phyloP scores from a whole-genome alignment of 2,329 filamentous ascomycete genomes.

The Exserohilum turcica region DNA sequence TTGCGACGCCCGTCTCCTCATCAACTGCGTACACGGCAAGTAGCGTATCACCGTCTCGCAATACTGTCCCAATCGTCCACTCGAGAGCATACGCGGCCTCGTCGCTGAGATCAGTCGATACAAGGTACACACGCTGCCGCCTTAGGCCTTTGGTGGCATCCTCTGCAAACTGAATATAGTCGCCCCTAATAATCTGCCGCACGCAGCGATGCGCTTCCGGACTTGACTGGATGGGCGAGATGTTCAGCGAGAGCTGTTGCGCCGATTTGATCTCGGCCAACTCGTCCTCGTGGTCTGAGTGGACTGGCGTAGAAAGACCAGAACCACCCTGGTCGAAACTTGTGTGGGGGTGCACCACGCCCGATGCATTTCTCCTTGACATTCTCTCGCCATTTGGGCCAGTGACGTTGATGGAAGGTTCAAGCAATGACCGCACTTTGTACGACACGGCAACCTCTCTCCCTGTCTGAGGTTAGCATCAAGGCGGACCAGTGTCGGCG shows the following conservation, averaged over 20 bases:
- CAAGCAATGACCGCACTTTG: constrained; percentile 66
- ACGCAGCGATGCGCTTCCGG: constrained; percentile 80
- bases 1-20: constrained; percentile 69
- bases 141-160: constrained; percentile 79
- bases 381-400: constrained; percentile 64
- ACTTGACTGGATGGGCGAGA: constrained; percentile 78
- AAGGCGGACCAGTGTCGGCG: not conserved
- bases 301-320: constrained; percentile 65
- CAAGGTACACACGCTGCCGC: constrained; percentile 84
- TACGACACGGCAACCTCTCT: constrained; percentile 59
- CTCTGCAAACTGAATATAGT: constrained; percentile 76
- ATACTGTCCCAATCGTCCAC: constrained; percentile 94
- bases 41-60: constrained; percentile 91
- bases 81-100: constrained; percentile 95
- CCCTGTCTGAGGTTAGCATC: constrained; percentile 40
- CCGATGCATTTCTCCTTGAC: constrained; percentile 54
- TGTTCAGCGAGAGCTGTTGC: constrained; percentile 79
- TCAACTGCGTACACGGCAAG: constrained; percentile 93
- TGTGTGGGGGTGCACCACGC: constrained; percentile 76
- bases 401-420: constrained; percentile 70
- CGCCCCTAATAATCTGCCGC: constrained; percentile 86
- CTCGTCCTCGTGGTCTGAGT: constrained; percentile 86
- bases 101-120: constrained; percentile 93
- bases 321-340: constrained; percentile 77
- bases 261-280: constrained; percentile 84